These are phyloP conservation scores for Debaryomyces nepalensis DNA, from an alignment of 1,139 yeast species.

Conservation along the genomic window DNA sequence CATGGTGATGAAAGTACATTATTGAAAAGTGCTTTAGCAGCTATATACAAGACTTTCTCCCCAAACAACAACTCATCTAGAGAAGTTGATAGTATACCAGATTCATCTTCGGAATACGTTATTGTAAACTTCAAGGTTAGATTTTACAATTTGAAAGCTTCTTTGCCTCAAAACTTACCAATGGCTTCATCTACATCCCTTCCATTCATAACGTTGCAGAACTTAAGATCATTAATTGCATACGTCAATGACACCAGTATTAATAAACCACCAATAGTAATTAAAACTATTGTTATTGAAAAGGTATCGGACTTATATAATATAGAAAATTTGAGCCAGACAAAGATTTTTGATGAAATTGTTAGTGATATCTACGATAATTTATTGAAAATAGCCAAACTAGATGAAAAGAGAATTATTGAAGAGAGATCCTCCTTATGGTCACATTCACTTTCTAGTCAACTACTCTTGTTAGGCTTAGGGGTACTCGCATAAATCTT, in stretches of 20 bases:
- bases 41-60: slow-evolving; percentile 47
- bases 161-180: slow-evolving; percentile 58
- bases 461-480: slow-evolving; percentile 58
- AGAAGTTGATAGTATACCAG: slow-evolving; percentile 14
- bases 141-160: slow-evolving; percentile 64
- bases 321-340: slow-evolving; percentile 51
- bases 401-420: slow-evolving; percentile 51
- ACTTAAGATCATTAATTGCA: slow-evolving; percentile 62
- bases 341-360: slow-evolving; percentile 57
- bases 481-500: slow-evolving; percentile 54
- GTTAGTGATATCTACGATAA: slow-evolving; percentile 64
- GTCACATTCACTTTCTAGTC: slow-evolving; percentile 67
- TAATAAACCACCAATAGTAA: slow-evolving; percentile 39
- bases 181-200: slow-evolving; percentile 52
- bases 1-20: slow-evolving; percentile 30
- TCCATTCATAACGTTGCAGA: slow-evolving; percentile 61
- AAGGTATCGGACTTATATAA: slow-evolving; percentile 57
- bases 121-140: slow-evolving; percentile 68
- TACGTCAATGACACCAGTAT: slow-evolving; percentile 53
- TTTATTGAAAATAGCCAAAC: slow-evolving; percentile 55
- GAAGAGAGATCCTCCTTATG: slow-evolving; percentile 53
- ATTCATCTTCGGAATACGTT: slow-evolving; percentile 50
- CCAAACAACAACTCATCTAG: slow-evolving; percentile 21
- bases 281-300: slow-evolving; percentile 64
- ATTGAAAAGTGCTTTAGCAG: slow-evolving; percentile 48